Conservation (phyloP, 2,329 filamentous ascomycete genomes). For the Colletotrichum lindemuthianum region DNA sequence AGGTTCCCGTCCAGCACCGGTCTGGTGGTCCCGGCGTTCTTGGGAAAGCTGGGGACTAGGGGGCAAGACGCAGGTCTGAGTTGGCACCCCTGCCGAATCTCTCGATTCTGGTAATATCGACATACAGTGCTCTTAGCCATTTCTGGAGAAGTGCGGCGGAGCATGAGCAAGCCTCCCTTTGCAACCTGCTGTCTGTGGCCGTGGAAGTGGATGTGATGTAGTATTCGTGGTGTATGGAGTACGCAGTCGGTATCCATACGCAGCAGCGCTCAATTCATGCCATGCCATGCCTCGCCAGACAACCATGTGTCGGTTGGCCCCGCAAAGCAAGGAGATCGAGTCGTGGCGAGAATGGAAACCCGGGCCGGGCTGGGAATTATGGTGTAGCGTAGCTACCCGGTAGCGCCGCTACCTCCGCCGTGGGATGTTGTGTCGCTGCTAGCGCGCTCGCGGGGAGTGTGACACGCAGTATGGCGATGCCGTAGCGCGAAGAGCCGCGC, state of each 20-base stretch:
- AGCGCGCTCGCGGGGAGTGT: too few species aligned
- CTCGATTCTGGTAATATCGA: conserved; percentile 4
- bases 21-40: conserved; percentile 30
- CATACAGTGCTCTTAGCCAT: conserved; percentile 28
- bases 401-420: conserved; percentile 1
- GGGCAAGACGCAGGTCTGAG: conserved; percentile 9
- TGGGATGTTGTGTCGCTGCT: conserved; percentile 4
- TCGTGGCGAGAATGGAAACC: conserved; percentile 1
- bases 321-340: conserved; percentile 6
- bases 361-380: too few species aligned
- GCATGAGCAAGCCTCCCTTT: conserved; percentile 22
- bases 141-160: conserved; percentile 30
- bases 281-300: neutral
- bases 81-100: conserved; percentile 10
- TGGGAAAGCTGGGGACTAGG: conserved; percentile 33
- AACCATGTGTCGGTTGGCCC: conserved; percentile 22
- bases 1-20: conserved; percentile 29
- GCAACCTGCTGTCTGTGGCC: conserved; percentile 28
- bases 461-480: too few species aligned
- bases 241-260: too few species aligned
- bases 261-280: too few species aligned
- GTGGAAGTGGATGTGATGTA: neutral
- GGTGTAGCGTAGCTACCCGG: conserved; percentile 3
- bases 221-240: too few species aligned
- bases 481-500: too few species aligned